A percentile compares a stretch with the other conserved stretches of the same genome.
phyloP scores from a whole-genome alignment of 352 stramenopile species.

The Phytophthora fragariaefolia region DNA sequence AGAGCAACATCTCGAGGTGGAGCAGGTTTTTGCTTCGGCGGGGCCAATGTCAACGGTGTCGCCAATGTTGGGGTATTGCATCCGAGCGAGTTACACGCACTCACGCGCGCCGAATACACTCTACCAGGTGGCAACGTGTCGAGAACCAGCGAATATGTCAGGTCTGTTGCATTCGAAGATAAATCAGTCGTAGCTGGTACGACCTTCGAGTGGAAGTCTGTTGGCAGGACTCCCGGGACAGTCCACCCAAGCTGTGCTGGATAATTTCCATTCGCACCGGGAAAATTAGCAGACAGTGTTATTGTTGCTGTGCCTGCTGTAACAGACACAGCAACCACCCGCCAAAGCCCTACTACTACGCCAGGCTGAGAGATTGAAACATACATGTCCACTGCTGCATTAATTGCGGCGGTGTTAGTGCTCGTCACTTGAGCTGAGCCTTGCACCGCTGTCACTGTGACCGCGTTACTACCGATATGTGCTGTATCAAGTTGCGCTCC shows the following conservation, averaged over 20 bases:
- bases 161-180: not conserved
- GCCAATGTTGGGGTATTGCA: conserved; percentile 85
- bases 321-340: conserved; percentile 47
- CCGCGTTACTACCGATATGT: conserved; percentile 48
- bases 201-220: conserved; percentile 57
- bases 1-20: conserved; percentile 79
- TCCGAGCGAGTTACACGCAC: conserved; percentile 90
- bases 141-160: conserved; percentile 31
- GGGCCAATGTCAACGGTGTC: conserved; percentile 73
- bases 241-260: conserved; percentile 63
- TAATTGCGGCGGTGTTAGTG: conserved; percentile 39
- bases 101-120: conserved; percentile 89
- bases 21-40: conserved; percentile 89
- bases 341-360: conserved; percentile 49
- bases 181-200: conserved; percentile 14
- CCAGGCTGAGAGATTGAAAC: conserved; percentile 47
- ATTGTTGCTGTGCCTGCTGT: conserved; percentile 44
- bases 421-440: conserved; percentile 44
- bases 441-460: conserved; percentile 44
- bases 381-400: conserved; percentile 61
- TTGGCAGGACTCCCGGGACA: conserved; percentile 60
- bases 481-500: conserved; percentile 50
- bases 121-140: conserved; percentile 69
- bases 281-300: conserved; percentile 56
- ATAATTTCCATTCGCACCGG: conserved; percentile 45